Base-by-base conservation (phyloP, 2,329 filamentous ascomycete genomes). In the Colletotrichum kahawae region DNA sequence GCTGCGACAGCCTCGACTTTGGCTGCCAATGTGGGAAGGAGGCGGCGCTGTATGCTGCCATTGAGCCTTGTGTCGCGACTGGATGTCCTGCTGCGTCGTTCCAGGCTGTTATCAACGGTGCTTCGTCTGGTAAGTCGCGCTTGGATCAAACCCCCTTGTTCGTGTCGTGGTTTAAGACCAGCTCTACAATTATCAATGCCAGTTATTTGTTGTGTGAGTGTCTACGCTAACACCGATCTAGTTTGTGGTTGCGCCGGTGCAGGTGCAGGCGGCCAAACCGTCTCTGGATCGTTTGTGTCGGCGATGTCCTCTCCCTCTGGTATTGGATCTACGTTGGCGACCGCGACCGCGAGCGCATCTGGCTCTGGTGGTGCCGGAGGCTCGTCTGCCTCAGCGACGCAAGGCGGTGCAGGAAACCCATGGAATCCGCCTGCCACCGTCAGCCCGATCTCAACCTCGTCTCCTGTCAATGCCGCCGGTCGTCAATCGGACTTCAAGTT, bases 31-130 rank as follows among this genome's bases (percentile, higher is more conserved):
- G 81, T 67, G 67, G 79, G 18, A 67, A 77, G 14, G 78, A 77
- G 7, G 71, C 75, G 29, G 77, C 75, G 13, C 71, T 82, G 2
- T 79, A 79, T 4, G 62, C 75, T 38, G 74, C 79, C 29, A 76
- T 82, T 34, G 76, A 80, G 16, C 81, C 81, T 12, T 82, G 81
- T 63, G 80, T 82, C 2, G 77, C 78, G 2, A 81, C 78, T 1
- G 79, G 78, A 4, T 82, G 81, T 51, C 78, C 77, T 1, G 57
- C 78, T 7, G 77, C 71, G 4, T 78, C 78, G 2, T 71, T 82
- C 27, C 76, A 76, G 16, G 79, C 76, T 27, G 79, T 82, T 7
- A 80, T 82, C 48, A 71, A 72, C 14, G 82, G 81, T 10, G 81
- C 81, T 4, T 73, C 74, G 4, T 66, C 74, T 3, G 74, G 74